A percentile compares a stretch with the other conserved stretches of the same genome.
Evolutionary conservation across 805 yeast species (phyloP).

Genomic region (Suhomyces vadensis): DNA sequence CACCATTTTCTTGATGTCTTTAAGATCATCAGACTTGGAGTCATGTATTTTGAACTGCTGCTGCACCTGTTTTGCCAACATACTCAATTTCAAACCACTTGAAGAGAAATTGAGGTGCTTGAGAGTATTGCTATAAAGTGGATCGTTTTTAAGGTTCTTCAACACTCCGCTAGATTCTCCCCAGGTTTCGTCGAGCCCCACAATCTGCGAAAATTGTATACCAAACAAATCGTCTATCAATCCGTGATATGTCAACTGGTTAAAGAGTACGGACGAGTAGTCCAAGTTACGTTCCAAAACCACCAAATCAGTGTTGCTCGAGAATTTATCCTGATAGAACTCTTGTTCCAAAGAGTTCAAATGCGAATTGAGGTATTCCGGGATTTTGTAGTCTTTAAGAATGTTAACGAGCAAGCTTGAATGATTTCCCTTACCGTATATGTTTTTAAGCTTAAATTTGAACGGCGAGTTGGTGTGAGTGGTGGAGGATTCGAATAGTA

Average conservation of each 20-base stretch:
- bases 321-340: constrained; percentile 34
- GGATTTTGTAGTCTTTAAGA: constrained; percentile 35
- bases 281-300: constrained; percentile 81
- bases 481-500: constrained; percentile 39
- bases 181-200: neutral
- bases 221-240: constrained; percentile 71
- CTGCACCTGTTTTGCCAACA: constrained; percentile 70
- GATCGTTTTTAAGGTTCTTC: constrained; percentile 51
- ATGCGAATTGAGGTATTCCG: constrained; percentile 37
- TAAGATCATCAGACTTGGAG: constrained; percentile 34
- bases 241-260: constrained; percentile 82
- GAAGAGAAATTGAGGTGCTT: constrained; percentile 74
- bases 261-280: constrained; percentile 64
- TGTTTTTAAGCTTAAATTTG: constrained; percentile 50
- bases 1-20: constrained; percentile 65
- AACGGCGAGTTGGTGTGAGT: constrained; percentile 3
- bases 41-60: constrained; percentile 57
- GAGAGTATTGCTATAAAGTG: constrained; percentile 47
- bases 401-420: constrained; percentile 49
- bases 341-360: constrained; percentile 39
- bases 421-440: constrained; percentile 59
- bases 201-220: constrained; percentile 32
- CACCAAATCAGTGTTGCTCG: constrained; percentile 65
- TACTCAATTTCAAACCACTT: constrained; percentile 72
- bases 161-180: constrained; percentile 54